phyloP scores from a whole-genome alignment of 2,329 filamentous ascomycete genomes.

The Alternaria sp. region DNA sequence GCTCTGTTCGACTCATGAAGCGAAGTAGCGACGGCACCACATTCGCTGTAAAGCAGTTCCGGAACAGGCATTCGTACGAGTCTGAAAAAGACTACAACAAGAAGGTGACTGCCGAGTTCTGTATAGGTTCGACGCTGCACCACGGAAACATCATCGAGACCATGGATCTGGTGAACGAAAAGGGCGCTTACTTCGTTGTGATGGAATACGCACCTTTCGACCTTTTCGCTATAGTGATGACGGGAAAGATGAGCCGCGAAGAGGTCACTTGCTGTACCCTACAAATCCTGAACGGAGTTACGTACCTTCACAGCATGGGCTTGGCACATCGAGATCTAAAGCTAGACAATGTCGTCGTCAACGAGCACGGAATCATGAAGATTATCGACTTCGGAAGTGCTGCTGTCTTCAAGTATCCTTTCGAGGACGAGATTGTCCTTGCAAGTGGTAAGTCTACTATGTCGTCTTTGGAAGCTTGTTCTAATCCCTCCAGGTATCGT shows the following conservation, averaged over 20 bases:
- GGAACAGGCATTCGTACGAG: slow-evolving; percentile 90
- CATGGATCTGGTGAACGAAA: slow-evolving; percentile 94
- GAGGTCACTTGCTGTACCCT: slow-evolving; percentile 91
- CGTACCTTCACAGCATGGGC: slow-evolving; percentile 93
- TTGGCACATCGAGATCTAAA: slow-evolving; percentile 95
- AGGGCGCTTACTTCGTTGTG: slow-evolving; percentile 94
- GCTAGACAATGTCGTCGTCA: slow-evolving; percentile 97
- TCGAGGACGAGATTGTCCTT: slow-evolving; percentile 85
- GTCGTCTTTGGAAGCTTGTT: background rate
- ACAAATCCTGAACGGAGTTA: slow-evolving; percentile 93
- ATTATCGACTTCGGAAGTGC: slow-evolving; percentile 99
- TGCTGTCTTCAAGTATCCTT: slow-evolving; percentile 96
- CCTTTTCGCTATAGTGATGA: slow-evolving; percentile 98
- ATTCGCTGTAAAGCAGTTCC: slow-evolving; percentile 97
- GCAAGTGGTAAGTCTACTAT: slow-evolving; percentile 72
- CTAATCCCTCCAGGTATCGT: slow-evolving; percentile 67
- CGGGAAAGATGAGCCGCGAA: slow-evolving; percentile 91
- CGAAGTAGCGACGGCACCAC: slow-evolving; percentile 89
- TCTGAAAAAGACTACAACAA: slow-evolving; percentile 96
- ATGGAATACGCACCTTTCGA: slow-evolving; percentile 99
- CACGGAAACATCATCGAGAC: slow-evolving; percentile 99
- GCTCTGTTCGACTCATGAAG: slow-evolving; percentile 93
- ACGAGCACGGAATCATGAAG: slow-evolving; percentile 97
- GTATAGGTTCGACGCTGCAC: slow-evolving; percentile 94
- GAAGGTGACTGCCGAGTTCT: slow-evolving; percentile 98